phyloP scores from a whole-genome alignment of 345 rosid genomes.

The Abelmoschus esculentus region DNA sequence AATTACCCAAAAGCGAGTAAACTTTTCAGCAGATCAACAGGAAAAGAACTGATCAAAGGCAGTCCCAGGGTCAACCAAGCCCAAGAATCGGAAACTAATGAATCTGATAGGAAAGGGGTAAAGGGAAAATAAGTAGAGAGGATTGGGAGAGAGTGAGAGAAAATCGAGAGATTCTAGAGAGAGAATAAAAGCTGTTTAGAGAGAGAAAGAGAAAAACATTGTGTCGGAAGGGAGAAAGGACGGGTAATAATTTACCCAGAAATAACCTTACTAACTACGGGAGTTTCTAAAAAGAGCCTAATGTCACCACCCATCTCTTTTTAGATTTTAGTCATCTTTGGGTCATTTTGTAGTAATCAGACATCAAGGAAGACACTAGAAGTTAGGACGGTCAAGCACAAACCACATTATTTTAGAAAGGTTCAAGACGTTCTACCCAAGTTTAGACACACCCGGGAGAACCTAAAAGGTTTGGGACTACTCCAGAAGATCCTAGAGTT shows the following conservation, averaged over 20 bases:
- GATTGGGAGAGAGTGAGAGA: background rate
- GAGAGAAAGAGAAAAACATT: background rate
- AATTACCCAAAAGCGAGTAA: background rate
- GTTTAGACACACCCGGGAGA: too few relatives aligned
- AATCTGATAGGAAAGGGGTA: background rate
- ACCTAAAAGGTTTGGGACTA: too few relatives aligned
- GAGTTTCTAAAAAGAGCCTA: too few relatives aligned
- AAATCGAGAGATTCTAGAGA: background rate
- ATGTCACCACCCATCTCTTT: too few relatives aligned
- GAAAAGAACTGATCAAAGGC: background rate
- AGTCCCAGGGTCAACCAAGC: background rate
- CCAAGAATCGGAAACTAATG: background rate
- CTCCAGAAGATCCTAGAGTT: too few relatives aligned
- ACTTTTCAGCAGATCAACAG: slow-evolving; percentile 2
- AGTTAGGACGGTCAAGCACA: too few relatives aligned
- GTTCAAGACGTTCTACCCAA: too few relatives aligned
- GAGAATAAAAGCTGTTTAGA: background rate
- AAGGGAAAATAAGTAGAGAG: background rate
- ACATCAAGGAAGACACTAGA: too few relatives aligned
- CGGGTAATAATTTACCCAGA: background rate
- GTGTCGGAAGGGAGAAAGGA: background rate
- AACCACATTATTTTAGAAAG: too few relatives aligned
- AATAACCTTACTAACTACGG: too few relatives aligned
- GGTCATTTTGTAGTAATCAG: too few relatives aligned
- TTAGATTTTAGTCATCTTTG: too few relatives aligned